These are phyloP conservation scores for Leccinum incarnatum DNA, from an alignment of 768 basidiomycete genomes.

Conservation along the genomic window DNA sequence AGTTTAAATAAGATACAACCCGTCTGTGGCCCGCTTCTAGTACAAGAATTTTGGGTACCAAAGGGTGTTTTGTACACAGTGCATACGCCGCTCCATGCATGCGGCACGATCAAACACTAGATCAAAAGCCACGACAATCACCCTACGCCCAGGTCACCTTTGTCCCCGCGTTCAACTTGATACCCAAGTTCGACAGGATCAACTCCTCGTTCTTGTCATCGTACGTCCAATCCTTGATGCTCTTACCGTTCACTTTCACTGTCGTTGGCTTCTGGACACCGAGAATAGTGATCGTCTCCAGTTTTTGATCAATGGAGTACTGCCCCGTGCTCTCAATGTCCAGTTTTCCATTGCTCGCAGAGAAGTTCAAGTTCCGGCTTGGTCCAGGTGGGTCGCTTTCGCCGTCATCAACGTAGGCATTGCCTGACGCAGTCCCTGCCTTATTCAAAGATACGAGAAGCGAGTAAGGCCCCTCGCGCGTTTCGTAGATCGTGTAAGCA, in stretches of 20 bases:
- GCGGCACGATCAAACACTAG: not conserved
- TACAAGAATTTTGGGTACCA: not conserved
- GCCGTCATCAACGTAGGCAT: conserved; percentile 71
- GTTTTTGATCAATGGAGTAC: conserved; percentile 38
- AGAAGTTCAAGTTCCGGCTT: conserved; percentile 46
- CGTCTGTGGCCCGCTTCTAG: not conserved
- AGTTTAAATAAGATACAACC: too few species aligned
- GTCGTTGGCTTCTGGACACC: conserved; percentile 46
- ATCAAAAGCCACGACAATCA: not conserved
- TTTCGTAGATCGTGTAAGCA: conserved; percentile 67
- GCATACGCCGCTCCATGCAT: not conserved
- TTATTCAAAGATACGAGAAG: conserved; percentile 56
- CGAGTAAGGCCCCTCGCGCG: conserved; percentile 56
- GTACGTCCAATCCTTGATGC: conserved; percentile 40
- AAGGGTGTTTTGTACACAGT: not conserved
- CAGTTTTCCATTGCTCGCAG: conserved; percentile 35
- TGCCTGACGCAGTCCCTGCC: conserved; percentile 52
- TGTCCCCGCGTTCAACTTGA: conserved; percentile 42
- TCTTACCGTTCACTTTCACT: conserved; percentile 40
- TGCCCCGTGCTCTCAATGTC: conserved; percentile 34
- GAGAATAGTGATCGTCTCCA: conserved; percentile 56
- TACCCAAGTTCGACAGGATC: conserved; percentile 35
- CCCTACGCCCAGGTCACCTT: conserved; percentile 35
- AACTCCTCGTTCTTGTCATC: conserved; percentile 38
- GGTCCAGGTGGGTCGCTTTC: conserved; percentile 57